Percentiles rank a stretch among this genome's conserved stretches.
Evolutionary conservation across 805 yeast species (phyloP).

Genomic region (Kluyveromyces aestuarii): DNA sequence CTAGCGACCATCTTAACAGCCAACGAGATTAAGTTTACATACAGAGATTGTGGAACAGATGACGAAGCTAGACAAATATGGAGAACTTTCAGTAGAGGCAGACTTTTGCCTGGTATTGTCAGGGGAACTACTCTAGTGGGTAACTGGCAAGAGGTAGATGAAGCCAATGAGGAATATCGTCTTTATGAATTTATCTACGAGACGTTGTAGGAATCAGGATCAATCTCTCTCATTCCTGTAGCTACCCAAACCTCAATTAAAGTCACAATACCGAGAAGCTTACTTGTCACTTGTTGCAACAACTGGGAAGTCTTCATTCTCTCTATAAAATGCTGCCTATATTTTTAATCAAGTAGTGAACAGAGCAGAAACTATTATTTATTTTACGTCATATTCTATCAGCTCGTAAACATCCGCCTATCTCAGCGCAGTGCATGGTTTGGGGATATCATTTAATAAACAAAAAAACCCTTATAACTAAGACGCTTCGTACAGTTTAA

Average conservation of each 20-base stretch:
- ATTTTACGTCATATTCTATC: no score
- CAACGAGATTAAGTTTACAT: slow-evolving; percentile 55
- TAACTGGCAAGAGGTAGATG: slow-evolving; percentile 77
- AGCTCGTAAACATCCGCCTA: no score
- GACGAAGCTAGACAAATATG: slow-evolving; percentile 77
- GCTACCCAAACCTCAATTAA: neutral
- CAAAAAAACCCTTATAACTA: no score
- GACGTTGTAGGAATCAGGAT: slow-evolving; percentile 32
- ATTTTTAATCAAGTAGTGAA: no score
- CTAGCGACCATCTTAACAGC: slow-evolving; percentile 67
- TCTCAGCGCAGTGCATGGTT: no score
- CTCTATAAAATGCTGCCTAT: neutral
- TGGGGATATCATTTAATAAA: no score
- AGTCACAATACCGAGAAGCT: neutral
- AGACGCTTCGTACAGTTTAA: no score
- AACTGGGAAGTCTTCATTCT: neutral
- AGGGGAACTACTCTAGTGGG: slow-evolving; percentile 81
- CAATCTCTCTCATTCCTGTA: neutral
- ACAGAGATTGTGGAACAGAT: slow-evolving; percentile 80
- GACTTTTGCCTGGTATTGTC: slow-evolving; percentile 75
- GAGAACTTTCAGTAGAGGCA: slow-evolving; percentile 66
- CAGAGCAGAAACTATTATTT: no score
- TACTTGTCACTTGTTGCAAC: neutral
- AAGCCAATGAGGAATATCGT: slow-evolving; percentile 72
- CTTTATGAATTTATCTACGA: slow-evolving; percentile 58